Evolutionary conservation across 768 basidiomycete genomes (phyloP), one percentile per base, ranked within the genome.

Genomic region (Mycena indigotica): DNA sequence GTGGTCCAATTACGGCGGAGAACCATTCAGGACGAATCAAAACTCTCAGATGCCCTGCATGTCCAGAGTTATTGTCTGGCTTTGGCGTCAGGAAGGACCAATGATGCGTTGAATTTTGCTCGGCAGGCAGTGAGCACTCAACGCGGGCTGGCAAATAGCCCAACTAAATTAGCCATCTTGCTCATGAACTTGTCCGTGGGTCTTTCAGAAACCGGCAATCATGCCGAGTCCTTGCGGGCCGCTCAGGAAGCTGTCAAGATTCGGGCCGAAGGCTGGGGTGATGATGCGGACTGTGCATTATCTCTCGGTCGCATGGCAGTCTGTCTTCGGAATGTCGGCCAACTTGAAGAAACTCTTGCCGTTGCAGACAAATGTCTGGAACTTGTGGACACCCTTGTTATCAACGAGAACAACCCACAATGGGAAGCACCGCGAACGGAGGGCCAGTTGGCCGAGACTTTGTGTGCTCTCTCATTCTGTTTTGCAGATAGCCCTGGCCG

Each of bases 41-140:
- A 40, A 15, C 57, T 62, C 15, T 56, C 54, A 28, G 57, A 53
- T 30, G 29, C 39, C 56, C 10, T 52, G 46, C 39, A 58, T 50
- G 45, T 62, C n/a, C 41, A 50, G 38, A 48, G 46, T 26, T 58
- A 45, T 26, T 58, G 57, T 44, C 25, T 58, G 15, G 51, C 50
- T 8, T 21, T 44, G 15, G 21, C 39, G 10, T 28, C 51, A 3
- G 26, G 61, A 4, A 4, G 46, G 38, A 25, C 54, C 2, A 28
- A 56, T 48, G 16, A 48, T 49, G 54, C 57, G 10, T 52, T 62
- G 17, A 19, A 55, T 21, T 40, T 54, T 28, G 57, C 61, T 44
- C 57, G 39, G 17, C 57, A 62, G 28, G 57, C 61, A 1, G 45
- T 48, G 4, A 58, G 57, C 54, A 52, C 58, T 17, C 57, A 62